Evolutionary conservation across 1,284 basidiomycete species (phyloP), one percentile per base, ranked within the genome.

Genomic region (Pseudozyma thailandica): DNA sequence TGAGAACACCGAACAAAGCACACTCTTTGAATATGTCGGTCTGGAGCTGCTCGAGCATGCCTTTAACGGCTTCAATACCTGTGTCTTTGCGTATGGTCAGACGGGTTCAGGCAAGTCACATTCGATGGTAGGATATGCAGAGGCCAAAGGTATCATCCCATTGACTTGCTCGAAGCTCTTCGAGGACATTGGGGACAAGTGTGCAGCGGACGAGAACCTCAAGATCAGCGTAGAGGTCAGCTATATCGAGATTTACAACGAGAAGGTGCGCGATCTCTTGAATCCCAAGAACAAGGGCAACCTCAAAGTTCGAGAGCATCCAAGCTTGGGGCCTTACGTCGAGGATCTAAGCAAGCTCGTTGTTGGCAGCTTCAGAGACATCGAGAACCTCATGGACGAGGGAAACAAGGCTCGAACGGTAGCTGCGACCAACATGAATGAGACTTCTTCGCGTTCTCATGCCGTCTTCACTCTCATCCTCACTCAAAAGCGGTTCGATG

Each of bases 351-450:
- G 92, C 80, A 93, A 93, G 84, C 89, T 98, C 44, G 90, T 91
- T 26, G 96, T 98, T 41, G 90, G 88, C 80, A 92, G 88, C 82
- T 97, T 94, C 83, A 87, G 90, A 23, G 94, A 96, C 83, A 95
- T 98, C 89, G 96, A 97, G 90, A 93, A 90, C 8, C 89, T 98
- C 80, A 98, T 98, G 94, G 95, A 98, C 85, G 95, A 98, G 84
- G 95, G 95, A 41, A 98, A 98, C 85, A 98, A 98, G 86, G 86
- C 78, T n/a, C 61, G 78, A n/a, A 80, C 78, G 10, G 78, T 80
- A 8, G 78, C 78, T 30, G 75, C 78, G 2, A 80, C 78, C 18
- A 78, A 79, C 49, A 80, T 80, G 78, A 80, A 80, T 65, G 78
- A 77, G 58, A 80, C 78, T 13, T 72, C 66, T 31, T 79, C 77